phyloP scores from a whole-genome alignment of 306 rosid genomes.

The Lathyrus sativus region DNA sequence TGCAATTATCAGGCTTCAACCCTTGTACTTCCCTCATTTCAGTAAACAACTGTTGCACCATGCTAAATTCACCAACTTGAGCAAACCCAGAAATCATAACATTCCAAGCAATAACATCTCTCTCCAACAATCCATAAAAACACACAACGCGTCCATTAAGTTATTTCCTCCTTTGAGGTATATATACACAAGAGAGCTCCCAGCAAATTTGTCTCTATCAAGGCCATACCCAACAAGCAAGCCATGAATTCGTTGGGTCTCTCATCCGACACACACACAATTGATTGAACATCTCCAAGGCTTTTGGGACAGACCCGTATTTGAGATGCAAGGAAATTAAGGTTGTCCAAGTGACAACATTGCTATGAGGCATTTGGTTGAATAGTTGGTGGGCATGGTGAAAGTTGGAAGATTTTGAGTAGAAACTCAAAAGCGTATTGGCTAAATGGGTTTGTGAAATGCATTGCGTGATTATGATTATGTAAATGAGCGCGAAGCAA shows the following conservation, averaged over 20 bases:
- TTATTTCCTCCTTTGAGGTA: constrained; percentile 43
- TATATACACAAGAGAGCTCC: constrained; percentile 53
- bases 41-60: constrained; percentile 48
- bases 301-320: constrained; percentile 43
- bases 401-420: no score
- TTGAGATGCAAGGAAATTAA: constrained; percentile 51
- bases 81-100: constrained; percentile 61
- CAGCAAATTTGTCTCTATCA: constrained; percentile 50
- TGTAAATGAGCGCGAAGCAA: no score
- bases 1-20: constrained; percentile 46
- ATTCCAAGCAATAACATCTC: no score
- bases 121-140: constrained; percentile 48
- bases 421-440: no score
- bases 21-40: constrained; percentile 48
- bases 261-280: no score
- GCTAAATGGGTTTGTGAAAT: constrained; percentile 46
- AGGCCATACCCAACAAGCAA: constrained; percentile 45
- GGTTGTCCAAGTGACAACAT: constrained; percentile 59
- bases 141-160: constrained; percentile 33
- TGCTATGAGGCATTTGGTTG: no score
- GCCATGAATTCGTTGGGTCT: constrained; percentile 57
- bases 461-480: constrained; percentile 46
- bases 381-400: no score
- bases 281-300: constrained; percentile 43
- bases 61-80: constrained; percentile 43